A percentile compares a stretch with the other conserved stretches of the same genome.
Conservation (phyloP, 345 rosid species). For the Syzygium grande region DNA sequence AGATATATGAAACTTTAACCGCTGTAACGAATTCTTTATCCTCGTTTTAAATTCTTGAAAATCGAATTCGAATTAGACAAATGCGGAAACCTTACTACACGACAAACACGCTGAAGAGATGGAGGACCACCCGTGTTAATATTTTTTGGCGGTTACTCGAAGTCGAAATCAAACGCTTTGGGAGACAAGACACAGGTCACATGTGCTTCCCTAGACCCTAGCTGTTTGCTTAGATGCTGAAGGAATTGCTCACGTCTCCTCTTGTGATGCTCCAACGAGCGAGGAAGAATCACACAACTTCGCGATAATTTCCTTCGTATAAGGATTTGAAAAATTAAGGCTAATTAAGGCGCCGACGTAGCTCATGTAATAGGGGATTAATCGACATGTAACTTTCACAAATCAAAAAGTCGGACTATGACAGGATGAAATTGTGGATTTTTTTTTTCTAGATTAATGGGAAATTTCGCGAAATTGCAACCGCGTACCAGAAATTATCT, state of each 20-base stretch:
- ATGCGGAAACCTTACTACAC: background rate
- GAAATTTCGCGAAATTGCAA: background rate
- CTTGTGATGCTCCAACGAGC: background rate
- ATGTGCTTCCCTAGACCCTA: background rate
- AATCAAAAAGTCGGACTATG: background rate
- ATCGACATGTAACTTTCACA: background rate
- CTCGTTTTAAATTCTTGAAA: background rate
- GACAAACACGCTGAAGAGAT: background rate
- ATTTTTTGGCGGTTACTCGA: background rate
- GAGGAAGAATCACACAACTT: background rate
- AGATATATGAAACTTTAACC: background rate
- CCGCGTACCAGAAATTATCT: rapidly evolving
- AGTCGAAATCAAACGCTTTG: background rate
- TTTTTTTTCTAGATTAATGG: background rate
- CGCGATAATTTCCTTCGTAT: background rate
- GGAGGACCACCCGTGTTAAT: background rate
- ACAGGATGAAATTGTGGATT: background rate
- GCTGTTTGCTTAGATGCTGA: background rate
- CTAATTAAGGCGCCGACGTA: background rate
- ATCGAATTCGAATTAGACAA: background rate
- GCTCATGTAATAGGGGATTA: background rate
- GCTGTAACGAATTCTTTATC: background rate
- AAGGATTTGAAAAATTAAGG: background rate
- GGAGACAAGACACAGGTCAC: background rate
- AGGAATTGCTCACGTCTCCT: background rate